Base-by-base conservation (phyloP, 441 rosid genomes). In the Pelargonium myrrhifolium region DNA sequence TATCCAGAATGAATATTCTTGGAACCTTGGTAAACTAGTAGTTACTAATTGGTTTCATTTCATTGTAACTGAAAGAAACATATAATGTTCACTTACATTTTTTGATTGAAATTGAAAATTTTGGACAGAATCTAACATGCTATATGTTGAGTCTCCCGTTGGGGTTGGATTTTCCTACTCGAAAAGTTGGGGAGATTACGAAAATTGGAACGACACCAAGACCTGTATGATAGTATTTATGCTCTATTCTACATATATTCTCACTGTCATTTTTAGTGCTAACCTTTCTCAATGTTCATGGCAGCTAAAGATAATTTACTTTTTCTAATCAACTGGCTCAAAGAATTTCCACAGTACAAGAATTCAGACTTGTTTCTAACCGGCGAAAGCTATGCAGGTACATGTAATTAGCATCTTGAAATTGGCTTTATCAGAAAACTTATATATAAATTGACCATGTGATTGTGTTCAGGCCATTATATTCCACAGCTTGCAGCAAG, bases 341-440 rank as follows among this genome's bases (percentile, higher is more conserved):
- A 80, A 55, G 82, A 78, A 68, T 78, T 82, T 63, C 82, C 84
- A 3, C 68, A 42, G 49, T 68, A 51, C 47, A 68, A 53, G 31
- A 39, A 76, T 0, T 77, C 76, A 64, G 65, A 76, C 11, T 68
- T 83, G 26, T 80, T 71, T 59, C 66, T 78, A 28, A 65, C 74
- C 4, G 84, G 79, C 22, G 84, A 82, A 68, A 82, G 84, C 72
- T 78, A 74, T 61, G 84, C 81, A 11, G 84, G 84, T 80, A 71
- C 40, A 35, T 35, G 6, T 3, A 6, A 6, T 35, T 35, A 35
- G 39, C 4, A 3, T 31, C 37, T 26, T 26, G 31, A 26, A 26
- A 26, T 37, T 37, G 40, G 40, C 0, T 37, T 37, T n/a, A 37
- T 37, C 40, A 7, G 40, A 37, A 37, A 37, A 37, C 10, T 37